Base-by-base conservation (phyloP, 768 basidiomycete genomes). In the Amanita fuliginea region DNA sequence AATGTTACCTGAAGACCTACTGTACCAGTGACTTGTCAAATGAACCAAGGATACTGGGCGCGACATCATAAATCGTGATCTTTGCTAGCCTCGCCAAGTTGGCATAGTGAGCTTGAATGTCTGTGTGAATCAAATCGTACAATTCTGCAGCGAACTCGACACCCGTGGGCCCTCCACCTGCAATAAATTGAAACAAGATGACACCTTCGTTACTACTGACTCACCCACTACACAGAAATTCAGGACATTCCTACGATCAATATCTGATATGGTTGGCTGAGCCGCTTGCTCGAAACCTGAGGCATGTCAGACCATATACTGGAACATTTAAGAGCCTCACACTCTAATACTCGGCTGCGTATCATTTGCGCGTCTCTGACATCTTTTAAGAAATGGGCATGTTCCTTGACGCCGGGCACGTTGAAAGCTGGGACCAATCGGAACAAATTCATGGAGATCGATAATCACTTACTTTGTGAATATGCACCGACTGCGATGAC, bases 401-500 rank as follows among this genome's bases (percentile, higher is more conserved):
- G 72, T 56, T 90, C 80, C 62, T 91, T 86, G 37, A 89, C 83
- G 1, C 85, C 86, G 1, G 83, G 83, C 37, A 83, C 71, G 52
- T 75, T 66, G 65, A 85, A 86, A 3, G 83, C 82, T 83, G 54
- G 35, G 46, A 36, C 9, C 28, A 33, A 42, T 47, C 56, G 51
- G 46, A 24, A 26, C 30, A 9, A 14, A 28, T 42, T 24, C 14
- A 34, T 19, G 35, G 41, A 19, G 19, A n/a, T 48, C 34, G 46
- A 46, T 7, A 42, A 3, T 42, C 7, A 56, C 75, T 45, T 57
- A 87, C 88, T 92, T 61, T 91, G 87, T 2, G 77, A 80, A 64
- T 92, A 92, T 41, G 86, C 84, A 2, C 91, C 91, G 1, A 89
- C 88, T 6, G 86, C 81, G 42, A 94, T 79, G 48, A 93, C 78